These are phyloP conservation scores for Symbiodinium pilosum DNA, from an alignment of 73 alveolate genomes.

Conservation along the genomic window DNA sequence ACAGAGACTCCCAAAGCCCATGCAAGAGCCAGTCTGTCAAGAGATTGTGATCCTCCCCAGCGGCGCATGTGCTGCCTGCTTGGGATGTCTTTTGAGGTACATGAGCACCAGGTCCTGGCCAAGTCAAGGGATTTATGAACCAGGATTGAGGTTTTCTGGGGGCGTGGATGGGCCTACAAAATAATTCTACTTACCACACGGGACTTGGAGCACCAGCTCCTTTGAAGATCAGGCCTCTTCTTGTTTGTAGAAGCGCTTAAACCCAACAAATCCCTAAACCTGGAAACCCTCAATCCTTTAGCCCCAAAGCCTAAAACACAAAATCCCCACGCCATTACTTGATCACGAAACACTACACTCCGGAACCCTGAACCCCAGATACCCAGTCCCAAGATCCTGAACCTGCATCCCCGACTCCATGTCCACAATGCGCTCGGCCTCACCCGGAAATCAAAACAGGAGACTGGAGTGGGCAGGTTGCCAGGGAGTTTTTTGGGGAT, in stretches of 20 bases:
- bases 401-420: background rate
- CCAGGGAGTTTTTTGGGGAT: too few relatives aligned
- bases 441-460: too few relatives aligned
- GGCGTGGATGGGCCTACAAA: too few relatives aligned
- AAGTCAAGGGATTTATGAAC: too few relatives aligned
- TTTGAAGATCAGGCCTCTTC: too few relatives aligned
- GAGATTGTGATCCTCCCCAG: slow-evolving; percentile 1
- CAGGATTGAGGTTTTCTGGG: too few relatives aligned
- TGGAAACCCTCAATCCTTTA: background rate
- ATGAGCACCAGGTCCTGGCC: slow-evolving; percentile 37
- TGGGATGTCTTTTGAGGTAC: slow-evolving; percentile 11
- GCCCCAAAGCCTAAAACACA: background rate
- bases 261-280: background rate
- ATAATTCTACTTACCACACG: too few relatives aligned
- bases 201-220: too few relatives aligned
- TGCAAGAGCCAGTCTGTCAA: background rate
- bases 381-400: background rate
- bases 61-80: background rate
- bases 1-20: background rate
- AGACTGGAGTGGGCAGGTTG: too few relatives aligned
- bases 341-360: too few relatives aligned
- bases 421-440: slow-evolving; percentile 35
- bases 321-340: too few relatives aligned
- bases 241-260: too few relatives aligned
- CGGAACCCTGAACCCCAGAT: background rate